Evolutionary conservation across 108 stramenopile species (phyloP).

Genomic region (Skeletonema marinoi): DNA sequence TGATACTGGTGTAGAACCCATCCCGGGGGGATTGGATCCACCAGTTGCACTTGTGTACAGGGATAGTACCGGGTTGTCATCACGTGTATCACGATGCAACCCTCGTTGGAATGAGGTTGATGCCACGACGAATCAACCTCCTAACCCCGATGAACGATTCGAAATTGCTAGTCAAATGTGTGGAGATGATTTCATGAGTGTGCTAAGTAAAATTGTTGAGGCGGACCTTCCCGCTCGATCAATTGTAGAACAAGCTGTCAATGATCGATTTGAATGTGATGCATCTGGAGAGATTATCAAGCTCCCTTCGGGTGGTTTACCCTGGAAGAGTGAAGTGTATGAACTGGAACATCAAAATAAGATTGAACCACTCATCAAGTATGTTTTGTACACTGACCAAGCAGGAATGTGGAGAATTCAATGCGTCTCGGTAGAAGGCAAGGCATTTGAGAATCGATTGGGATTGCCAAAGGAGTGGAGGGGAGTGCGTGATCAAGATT

Average conservation of each 20-base stretch:
- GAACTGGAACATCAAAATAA: conserved; percentile 83
- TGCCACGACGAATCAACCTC: conserved; percentile 28
- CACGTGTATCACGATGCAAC: conserved; percentile 89
- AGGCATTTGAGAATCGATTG: conserved; percentile 89
- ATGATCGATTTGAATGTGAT: conserved; percentile 67
- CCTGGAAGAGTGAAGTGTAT: conserved; percentile 94
- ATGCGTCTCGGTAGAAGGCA: conserved; percentile 94
- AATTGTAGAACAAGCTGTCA: conserved; percentile 82
- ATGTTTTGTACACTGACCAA: conserved; percentile 94
- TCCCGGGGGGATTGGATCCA: conserved; percentile 34
- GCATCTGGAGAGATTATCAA: conserved; percentile 81
- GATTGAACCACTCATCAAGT: conserved; percentile 80
- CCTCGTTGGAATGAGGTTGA: conserved; percentile 92
- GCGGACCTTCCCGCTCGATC: conserved; percentile 91
- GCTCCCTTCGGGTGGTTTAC: conserved; percentile 81
- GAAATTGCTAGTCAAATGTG: conserved; percentile 85
- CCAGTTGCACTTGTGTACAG: conserved; percentile 63
- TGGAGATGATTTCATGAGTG: conserved; percentile 84
- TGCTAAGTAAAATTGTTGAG: conserved; percentile 81
- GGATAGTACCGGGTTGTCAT: conserved; percentile 85
- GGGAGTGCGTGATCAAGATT: conserved; percentile 92
- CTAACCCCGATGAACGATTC: conserved; percentile 87
- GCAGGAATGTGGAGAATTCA: conserved; percentile 97
- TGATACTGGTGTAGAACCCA: conserved; percentile 96
- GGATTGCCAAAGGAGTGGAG: conserved; percentile 92